Evolutionary conservation across 1,139 yeast species (phyloP).

Genomic region (Torulaspora globosa): DNA sequence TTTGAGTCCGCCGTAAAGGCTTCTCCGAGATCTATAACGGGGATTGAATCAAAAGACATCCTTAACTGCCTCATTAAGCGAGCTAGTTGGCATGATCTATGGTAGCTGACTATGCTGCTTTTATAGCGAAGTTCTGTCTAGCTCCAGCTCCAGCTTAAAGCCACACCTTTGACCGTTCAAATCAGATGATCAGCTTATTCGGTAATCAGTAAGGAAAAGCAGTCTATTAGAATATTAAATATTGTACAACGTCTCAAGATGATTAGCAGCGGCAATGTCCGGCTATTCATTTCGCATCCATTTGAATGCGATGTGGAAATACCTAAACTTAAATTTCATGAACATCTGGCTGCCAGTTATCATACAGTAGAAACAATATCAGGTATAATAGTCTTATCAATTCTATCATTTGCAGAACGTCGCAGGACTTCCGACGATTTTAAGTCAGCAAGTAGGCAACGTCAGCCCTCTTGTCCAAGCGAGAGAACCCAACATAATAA

Average conservation of each 20-base stretch:
- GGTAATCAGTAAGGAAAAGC: neutral
- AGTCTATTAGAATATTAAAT: neutral
- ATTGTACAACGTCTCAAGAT: neutral
- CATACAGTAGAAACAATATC: no score
- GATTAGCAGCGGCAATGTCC: no score
- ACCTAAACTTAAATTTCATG: no score
- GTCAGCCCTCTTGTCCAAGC: constrained; percentile 35
- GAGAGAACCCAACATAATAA: constrained; percentile 53
- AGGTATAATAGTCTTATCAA: no score
- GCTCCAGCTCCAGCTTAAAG: neutral
- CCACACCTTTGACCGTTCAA: neutral
- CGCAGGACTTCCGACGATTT: neutral
- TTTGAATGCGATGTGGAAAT: no score
- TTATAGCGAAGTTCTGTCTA: neutral
- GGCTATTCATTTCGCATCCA: no score
- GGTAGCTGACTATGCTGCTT: neutral
- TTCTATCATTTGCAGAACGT: neutral
- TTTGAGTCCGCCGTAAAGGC: constrained; percentile 40
- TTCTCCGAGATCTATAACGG: constrained; percentile 26
- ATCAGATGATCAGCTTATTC: neutral
- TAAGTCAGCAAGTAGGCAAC: neutral
- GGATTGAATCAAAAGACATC: constrained; percentile 35
- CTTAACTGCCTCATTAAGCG: neutral
- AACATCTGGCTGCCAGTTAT: no score
- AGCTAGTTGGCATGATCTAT: neutral